These are phyloP conservation scores for Ophiostoma perfectum DNA, from an alignment of 2,329 filamentous ascomycete genomes.

Conservation along the genomic window DNA sequence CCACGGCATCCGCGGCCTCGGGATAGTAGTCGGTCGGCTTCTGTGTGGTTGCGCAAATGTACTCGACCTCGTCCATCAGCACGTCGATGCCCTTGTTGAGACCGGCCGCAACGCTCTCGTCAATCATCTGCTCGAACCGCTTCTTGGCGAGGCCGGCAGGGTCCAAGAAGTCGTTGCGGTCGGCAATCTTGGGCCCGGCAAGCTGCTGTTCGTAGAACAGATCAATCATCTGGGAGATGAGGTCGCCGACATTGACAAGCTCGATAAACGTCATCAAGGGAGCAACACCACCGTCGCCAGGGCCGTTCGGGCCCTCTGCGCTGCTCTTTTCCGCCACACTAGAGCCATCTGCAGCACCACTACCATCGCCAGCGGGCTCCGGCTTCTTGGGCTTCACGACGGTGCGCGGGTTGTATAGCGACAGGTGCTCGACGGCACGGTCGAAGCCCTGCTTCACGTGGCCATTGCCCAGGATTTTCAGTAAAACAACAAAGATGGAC, in stretches of 20 bases:
- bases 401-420: slow-evolving; percentile 83
- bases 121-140: slow-evolving; percentile 96
- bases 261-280: slow-evolving; percentile 94
- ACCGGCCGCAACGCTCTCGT: slow-evolving; percentile 91
- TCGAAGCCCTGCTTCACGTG: slow-evolving; percentile 93
- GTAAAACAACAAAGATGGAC: slow-evolving; percentile 75
- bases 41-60: slow-evolving; percentile 84
- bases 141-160: slow-evolving; percentile 93
- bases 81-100: slow-evolving; percentile 97
- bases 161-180: slow-evolving; percentile 91
- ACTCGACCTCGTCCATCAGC: slow-evolving; percentile 96
- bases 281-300: slow-evolving; percentile 56
- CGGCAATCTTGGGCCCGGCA: slow-evolving; percentile 71
- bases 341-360: neutral
- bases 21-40: slow-evolving; percentile 87
- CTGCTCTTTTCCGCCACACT: neutral
- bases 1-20: slow-evolving; percentile 34
- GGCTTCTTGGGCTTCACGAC: slow-evolving; percentile 64
- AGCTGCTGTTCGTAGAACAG: slow-evolving; percentile 98
- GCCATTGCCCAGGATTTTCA: slow-evolving; percentile 76
- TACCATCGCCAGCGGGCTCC: slow-evolving; percentile 32
- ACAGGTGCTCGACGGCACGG: slow-evolving; percentile 84
- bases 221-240: slow-evolving; percentile 98
- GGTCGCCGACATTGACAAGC: slow-evolving; percentile 92
- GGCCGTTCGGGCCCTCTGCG: neutral